phyloP scores from a whole-genome alignment of 2,329 filamentous ascomycete genomes.

The Chrysoporthe austroafricana region DNA sequence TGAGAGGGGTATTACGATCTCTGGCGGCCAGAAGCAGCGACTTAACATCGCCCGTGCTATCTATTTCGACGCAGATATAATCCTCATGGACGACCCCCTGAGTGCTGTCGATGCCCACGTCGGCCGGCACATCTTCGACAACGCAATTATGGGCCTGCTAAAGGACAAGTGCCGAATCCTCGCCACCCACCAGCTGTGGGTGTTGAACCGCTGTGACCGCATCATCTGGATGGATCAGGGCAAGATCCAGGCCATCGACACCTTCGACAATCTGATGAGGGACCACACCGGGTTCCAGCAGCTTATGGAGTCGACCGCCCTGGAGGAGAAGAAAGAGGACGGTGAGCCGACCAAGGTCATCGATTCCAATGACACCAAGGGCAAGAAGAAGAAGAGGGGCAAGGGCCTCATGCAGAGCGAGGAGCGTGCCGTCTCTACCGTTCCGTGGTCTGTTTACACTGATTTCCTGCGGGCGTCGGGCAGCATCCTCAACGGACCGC shows the following conservation, averaged over 20 bases:
- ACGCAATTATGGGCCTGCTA: constrained; percentile 87
- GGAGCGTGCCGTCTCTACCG: constrained; percentile 51
- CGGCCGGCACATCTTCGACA: constrained; percentile 82
- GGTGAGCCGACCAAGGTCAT: constrained; percentile 48
- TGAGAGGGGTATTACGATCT: constrained; percentile 92
- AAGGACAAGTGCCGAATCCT: constrained; percentile 89
- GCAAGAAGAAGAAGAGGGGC: constrained; percentile 59
- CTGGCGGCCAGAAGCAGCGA: constrained; percentile 92
- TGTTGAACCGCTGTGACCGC: constrained; percentile 85
- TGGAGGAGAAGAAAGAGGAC: constrained; percentile 66
- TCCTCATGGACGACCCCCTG: constrained; percentile 71
- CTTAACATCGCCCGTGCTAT: constrained; percentile 88
- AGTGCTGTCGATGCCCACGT: constrained; percentile 73
- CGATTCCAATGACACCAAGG: constrained; percentile 39
- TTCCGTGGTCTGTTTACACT: constrained; percentile 63
- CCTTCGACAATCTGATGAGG: constrained; percentile 84
- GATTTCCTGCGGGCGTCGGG: constrained; percentile 65
- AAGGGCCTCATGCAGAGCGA: constrained; percentile 69
- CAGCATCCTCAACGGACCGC: constrained; percentile 56
- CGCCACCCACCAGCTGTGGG: constrained; percentile 94
- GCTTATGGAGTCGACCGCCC: constrained; percentile 83
- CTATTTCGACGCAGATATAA: constrained; percentile 69
- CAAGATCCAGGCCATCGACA: constrained; percentile 81
- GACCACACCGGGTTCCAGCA: constrained; percentile 77
- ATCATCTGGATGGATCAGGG: constrained; percentile 94